These are phyloP conservation scores for Cutaneotrichosporon dermatis DNA, from an alignment of 1,284 basidiomycete species.

Conservation along the genomic window DNA sequence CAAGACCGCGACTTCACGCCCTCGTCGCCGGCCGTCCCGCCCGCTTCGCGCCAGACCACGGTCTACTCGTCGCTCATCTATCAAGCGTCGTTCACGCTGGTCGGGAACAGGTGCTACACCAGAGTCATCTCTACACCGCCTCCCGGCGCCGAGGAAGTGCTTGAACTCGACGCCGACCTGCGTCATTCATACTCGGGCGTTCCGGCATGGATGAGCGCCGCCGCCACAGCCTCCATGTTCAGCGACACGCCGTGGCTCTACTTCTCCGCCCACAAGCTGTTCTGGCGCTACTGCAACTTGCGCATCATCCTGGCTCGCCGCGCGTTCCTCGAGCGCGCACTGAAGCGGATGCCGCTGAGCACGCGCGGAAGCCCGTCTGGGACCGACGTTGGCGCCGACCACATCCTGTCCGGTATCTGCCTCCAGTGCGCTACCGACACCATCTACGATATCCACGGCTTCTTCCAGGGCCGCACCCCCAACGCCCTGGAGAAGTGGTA, in stretches of 20 bases:
- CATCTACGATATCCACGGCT: slow-evolving; percentile 22
- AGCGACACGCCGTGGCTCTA: slow-evolving; percentile 21
- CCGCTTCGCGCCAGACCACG: slow-evolving; percentile 11
- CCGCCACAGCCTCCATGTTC: slow-evolving; percentile 7
- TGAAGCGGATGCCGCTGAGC: slow-evolving; percentile 12
- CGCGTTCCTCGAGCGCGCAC: slow-evolving; percentile 22
- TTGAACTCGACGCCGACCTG: slow-evolving; percentile 21
- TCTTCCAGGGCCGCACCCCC: slow-evolving; percentile 14
- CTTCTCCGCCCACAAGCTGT: slow-evolving; percentile 26
- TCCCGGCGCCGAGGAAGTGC: slow-evolving; percentile 14
- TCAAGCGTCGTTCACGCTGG: slow-evolving; percentile 17
- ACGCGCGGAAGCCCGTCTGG: background rate
- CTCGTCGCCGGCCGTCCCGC: slow-evolving; percentile 8
- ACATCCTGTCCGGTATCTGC: slow-evolving; percentile 13
- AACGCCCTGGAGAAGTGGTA: slow-evolving; percentile 26
- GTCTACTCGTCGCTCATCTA: slow-evolving; percentile 23
- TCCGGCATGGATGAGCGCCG: slow-evolving; percentile 15
- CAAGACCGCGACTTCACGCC: slow-evolving; percentile 22
- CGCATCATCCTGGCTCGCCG: slow-evolving; percentile 24
- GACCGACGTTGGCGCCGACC: slow-evolving; percentile 8
- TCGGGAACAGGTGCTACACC: slow-evolving; percentile 21
- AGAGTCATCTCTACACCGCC: slow-evolving; percentile 19
- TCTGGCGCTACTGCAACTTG: slow-evolving; percentile 27
- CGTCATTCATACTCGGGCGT: slow-evolving; percentile 11
- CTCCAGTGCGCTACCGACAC: slow-evolving; percentile 19